Percentiles rank a stretch among this genome's conserved stretches.
phyloP scores from a whole-genome alignment of 1,139 yeast species.

The Wickerhamiella pararugosa region DNA sequence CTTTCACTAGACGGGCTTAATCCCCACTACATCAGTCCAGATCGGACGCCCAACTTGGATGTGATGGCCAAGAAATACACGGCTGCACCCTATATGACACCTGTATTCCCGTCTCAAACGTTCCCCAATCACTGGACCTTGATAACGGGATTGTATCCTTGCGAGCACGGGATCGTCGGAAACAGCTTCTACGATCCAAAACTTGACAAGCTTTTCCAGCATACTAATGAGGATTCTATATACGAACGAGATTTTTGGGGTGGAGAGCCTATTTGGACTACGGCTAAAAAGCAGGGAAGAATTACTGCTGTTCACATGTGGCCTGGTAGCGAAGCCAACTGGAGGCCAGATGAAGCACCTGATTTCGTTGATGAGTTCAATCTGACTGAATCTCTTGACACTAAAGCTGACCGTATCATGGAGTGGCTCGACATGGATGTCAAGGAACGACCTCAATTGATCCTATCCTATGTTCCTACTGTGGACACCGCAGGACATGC shows the following conservation, averaged over 20 bases:
- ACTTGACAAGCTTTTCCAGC: constrained; percentile 41
- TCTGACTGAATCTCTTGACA: constrained; percentile 42
- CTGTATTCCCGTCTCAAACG: constrained; percentile 79
- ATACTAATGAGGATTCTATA: constrained; percentile 44
- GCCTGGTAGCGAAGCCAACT: constrained; percentile 80
- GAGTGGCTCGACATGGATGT: constrained; percentile 39
- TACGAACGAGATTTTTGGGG: constrained; percentile 64
- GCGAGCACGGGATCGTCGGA: constrained; percentile 77
- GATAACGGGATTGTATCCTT: constrained; percentile 73
- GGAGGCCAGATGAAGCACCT: constrained; percentile 19
- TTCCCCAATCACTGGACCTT: constrained; percentile 89
- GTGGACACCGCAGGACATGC: constrained; percentile 64
- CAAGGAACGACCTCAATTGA: constrained; percentile 53
- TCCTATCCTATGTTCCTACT: constrained; percentile 69
- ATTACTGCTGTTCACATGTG: constrained; percentile 83
- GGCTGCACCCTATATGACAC: constrained; percentile 73
- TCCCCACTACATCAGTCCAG: constrained; percentile 65
- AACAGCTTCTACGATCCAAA: constrained; percentile 62
- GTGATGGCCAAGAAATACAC: constrained; percentile 37
- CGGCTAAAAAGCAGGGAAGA: constrained; percentile 52
- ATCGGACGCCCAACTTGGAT: constrained; percentile 58
- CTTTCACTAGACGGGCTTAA: constrained; percentile 81
- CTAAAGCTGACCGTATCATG: constrained; percentile 43
- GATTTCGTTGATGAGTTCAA: constrained; percentile 49
- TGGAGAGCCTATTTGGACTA: constrained; percentile 80